These are phyloP conservation scores for Zygosaccharomyces sapae DNA, from an alignment of 1,139 yeast genomes.

Conservation along the genomic window DNA sequence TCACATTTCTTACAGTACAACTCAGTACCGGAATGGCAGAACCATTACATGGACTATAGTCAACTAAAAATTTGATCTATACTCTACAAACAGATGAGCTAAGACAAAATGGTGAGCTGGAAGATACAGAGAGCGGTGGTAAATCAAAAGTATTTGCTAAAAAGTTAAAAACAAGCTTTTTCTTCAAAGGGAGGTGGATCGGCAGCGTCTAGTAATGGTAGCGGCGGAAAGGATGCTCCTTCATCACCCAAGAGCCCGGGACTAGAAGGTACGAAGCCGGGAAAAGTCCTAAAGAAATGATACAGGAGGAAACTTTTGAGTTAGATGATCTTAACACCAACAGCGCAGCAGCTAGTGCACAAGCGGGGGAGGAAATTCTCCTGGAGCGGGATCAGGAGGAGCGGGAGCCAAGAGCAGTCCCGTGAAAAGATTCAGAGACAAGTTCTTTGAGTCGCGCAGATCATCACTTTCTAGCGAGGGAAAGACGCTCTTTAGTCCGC, in stretches of 20 bases:
- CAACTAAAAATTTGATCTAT: conserved; percentile 61
- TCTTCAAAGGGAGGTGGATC: conserved; percentile 6
- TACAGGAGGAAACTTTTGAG: conserved; percentile 33
- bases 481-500: conserved; percentile 29
- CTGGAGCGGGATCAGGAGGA: neutral
- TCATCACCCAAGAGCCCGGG: conserved; percentile 9
- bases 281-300: conserved; percentile 14
- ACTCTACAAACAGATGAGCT: conserved; percentile 58
- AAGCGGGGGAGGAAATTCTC: neutral
- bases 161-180: conserved; percentile 21
- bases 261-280: neutral
- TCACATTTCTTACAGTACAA: conserved; percentile 69
- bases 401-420: conserved; percentile 12
- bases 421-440: conserved; percentile 15
- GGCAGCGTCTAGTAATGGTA: neutral
- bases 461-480: conserved; percentile 31
- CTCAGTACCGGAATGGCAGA: conserved; percentile 76
- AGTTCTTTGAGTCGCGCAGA: conserved; percentile 24
- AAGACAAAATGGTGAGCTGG: conserved; percentile 33
- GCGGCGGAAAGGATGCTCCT: conserved; percentile 5
- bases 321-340: conserved; percentile 20
- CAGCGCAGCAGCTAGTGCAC: neutral
- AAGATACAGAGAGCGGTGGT: conserved; percentile 21
- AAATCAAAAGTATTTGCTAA: conserved; percentile 13
- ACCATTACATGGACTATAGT: conserved; percentile 62